phyloP scores from a whole-genome alignment of 148 eudicot species.

The Arctostaphylos glauca region DNA sequence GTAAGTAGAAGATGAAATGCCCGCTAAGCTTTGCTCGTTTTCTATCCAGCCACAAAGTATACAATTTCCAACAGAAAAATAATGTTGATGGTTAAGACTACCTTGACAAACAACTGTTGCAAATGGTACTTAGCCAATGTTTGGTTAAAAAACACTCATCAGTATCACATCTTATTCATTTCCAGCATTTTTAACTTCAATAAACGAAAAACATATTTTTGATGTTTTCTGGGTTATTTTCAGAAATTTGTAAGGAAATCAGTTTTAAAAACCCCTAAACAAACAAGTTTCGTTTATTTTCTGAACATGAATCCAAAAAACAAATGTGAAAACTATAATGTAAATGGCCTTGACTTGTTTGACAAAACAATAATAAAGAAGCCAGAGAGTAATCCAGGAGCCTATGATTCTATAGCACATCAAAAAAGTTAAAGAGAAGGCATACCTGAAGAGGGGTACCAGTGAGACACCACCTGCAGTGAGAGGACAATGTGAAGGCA shows the following conservation, averaged over 20 bases:
- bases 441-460: conserved; percentile 74
- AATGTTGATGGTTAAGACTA: neutral
- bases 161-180: neutral
- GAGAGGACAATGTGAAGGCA: conserved; percentile 48
- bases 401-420: neutral
- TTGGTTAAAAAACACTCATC: neutral
- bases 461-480: conserved; percentile 69
- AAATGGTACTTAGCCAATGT: neutral
- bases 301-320: neutral
- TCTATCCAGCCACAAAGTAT: neutral
- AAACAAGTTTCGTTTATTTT: neutral
- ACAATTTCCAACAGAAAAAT: neutral
- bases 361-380: neutral
- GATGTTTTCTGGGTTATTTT: too few relatives aligned
- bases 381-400: neutral
- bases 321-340: neutral
- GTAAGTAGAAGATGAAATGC: neutral
- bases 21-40: neutral
- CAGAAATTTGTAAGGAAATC: neutral
- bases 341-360: neutral
- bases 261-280: neutral
- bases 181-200: too few relatives aligned
- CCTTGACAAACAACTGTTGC: neutral
- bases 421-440: neutral
- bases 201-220: too few relatives aligned